Evolutionary conservation across 2,329 filamentous ascomycete species (phyloP).

Genomic region (Aureobasidium sp.): DNA sequence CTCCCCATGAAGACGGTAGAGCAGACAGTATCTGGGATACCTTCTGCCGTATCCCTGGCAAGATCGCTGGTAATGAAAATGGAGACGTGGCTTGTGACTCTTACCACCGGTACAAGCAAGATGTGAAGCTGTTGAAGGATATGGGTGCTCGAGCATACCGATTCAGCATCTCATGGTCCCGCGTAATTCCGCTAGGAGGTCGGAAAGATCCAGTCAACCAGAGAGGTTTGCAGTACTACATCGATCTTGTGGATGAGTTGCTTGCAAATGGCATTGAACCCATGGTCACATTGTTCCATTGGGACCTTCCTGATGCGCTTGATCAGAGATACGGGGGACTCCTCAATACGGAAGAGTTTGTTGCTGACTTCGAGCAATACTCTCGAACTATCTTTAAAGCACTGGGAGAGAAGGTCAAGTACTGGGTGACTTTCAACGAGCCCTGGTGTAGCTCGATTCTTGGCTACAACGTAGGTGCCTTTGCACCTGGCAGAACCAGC

Average conservation of each 20-base stretch:
- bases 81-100: slow-evolving; percentile 78
- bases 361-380: slow-evolving; percentile 71
- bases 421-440: slow-evolving; percentile 81
- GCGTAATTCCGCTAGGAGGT: slow-evolving; percentile 78
- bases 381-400: slow-evolving; percentile 67
- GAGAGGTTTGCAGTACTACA: slow-evolving; percentile 67
- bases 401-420: slow-evolving; percentile 64
- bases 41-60: slow-evolving; percentile 73
- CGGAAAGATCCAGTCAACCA: slow-evolving; percentile 68
- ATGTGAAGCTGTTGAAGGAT: slow-evolving; percentile 67
- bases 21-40: slow-evolving; percentile 81
- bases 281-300: slow-evolving; percentile 81
- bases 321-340: slow-evolving; percentile 75
- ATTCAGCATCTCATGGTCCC: slow-evolving; percentile 76
- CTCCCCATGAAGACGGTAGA: slow-evolving; percentile 64
- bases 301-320: slow-evolving; percentile 74
- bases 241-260: slow-evolving; percentile 69
- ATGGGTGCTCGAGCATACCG: slow-evolving; percentile 69
- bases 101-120: slow-evolving; percentile 69
- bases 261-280: slow-evolving; percentile 68
- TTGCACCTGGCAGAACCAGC: slow-evolving; percentile 75
- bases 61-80: slow-evolving; percentile 69
- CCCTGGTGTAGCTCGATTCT: slow-evolving; percentile 78
- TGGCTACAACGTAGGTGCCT: slow-evolving; percentile 67
- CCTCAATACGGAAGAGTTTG: slow-evolving; percentile 73